Base-by-base conservation (phyloP, 208 protist species). In the Leishmania tarentolae region DNA sequence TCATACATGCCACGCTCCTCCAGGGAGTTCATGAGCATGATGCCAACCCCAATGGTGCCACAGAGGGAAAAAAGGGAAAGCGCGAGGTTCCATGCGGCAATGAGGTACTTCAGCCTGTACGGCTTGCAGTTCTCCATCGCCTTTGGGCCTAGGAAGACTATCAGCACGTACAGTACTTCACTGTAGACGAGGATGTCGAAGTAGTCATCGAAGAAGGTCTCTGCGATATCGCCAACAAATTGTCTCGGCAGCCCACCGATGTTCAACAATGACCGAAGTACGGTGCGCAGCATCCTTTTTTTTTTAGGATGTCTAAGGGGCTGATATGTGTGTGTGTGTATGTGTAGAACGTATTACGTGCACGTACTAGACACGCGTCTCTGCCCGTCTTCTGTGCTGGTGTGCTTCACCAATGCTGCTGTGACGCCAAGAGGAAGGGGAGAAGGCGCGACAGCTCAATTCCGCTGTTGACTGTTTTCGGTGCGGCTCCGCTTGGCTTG, bases 11-110 rank as follows among this genome's bases (percentile, higher is more conserved):
- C 86, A 44, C 82, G 81, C 50, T 76, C 82, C 57, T 88, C 82
- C 57, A 88, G 63, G 42, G 84, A 78, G 66, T 70, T 86, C 69
- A 82, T 71, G n/a, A 91, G 44, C 40, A 89, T 61, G 40, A 87
- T 84, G n/a, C 70, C 47, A 24, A 79, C 79, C 44, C 78, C 80
- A 31, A 86, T 44, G 2, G 83, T 79, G 71, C 89, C 89, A 21
- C 78, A 83, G 40, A 91, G 75, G 28, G 94, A 97, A 80, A 96
- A 97, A 46, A 91, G 53, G 35, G 93, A 87, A 46, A 98, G 90
- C 3, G 87, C 61, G 9, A 96, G 82, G 80, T 98, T 98, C 95
- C 96, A 98, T 6, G 87, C 44, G 24, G 90, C 86, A 75, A 89
- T 87, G 24, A 93, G 28, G 31, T 72, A n/a, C n/a, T 83, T 81